Percentiles rank a stretch among this genome's conserved stretches.
These are phyloP conservation scores for Fusarium nodosum DNA, from an alignment of 2,329 filamentous ascomycete species.

Conservation along the genomic window DNA sequence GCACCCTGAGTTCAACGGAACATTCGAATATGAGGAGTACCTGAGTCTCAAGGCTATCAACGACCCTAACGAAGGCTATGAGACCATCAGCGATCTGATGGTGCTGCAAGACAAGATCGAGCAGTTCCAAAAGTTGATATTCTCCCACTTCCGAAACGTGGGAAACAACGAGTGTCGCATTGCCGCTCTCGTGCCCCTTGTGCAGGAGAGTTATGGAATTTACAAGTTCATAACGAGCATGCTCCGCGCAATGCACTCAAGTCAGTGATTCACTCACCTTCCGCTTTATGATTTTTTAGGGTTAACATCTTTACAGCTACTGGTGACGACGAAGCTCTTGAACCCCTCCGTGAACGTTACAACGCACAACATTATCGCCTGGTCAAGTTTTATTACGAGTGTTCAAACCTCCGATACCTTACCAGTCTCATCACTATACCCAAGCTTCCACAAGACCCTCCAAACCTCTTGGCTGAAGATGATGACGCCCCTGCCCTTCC, in stretches of 20 bases:
- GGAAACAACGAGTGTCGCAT: constrained; percentile 98
- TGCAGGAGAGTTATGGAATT: constrained; percentile 98
- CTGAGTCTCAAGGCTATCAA: constrained; percentile 98
- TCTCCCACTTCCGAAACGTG: constrained; percentile 92
- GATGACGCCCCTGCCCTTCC: constrained; percentile 87
- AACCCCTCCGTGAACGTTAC: constrained; percentile 88
- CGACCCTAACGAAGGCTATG: constrained; percentile 96
- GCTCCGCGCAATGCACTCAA: constrained; percentile 96
- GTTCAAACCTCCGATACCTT: constrained; percentile 95
- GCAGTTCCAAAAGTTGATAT: constrained; percentile 97
- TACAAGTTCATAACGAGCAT: constrained; percentile 99
- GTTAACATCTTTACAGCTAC: constrained; percentile 70
- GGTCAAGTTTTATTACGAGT: constrained; percentile 99
- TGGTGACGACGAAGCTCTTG: constrained; percentile 91
- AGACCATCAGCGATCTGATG: constrained; percentile 98
- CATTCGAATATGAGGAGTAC: constrained; percentile 99
- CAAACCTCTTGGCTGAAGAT: constrained; percentile 88
- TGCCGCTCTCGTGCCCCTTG: constrained; percentile 90
- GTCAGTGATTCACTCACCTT: constrained; percentile 63
- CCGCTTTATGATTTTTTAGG: constrained; percentile 12
- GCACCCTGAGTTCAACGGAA: constrained; percentile 97
- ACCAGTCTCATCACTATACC: constrained; percentile 97
- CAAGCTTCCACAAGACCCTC: constrained; percentile 93
- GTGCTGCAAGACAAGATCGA: constrained; percentile 98
- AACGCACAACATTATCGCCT: constrained; percentile 97